Conservation (phyloP, 768 basidiomycete species). For the Tylopilus vinaceipallidus region DNA sequence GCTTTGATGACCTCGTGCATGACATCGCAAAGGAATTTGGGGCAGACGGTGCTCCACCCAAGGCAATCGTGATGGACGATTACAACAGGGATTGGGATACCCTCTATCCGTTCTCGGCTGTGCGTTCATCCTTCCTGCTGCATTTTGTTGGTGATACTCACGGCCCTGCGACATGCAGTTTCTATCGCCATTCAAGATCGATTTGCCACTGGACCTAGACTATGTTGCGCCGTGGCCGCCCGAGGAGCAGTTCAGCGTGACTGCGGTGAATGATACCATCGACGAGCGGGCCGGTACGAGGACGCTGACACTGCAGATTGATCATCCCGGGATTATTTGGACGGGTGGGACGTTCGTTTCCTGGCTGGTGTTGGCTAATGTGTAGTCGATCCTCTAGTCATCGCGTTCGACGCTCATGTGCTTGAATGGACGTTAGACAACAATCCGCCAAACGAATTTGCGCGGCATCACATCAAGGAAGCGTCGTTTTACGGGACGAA, state of each 20-base stretch:
- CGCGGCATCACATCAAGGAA: slow-evolving; percentile 89
- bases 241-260: slow-evolving; percentile 48
- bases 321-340: slow-evolving; percentile 86
- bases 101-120: slow-evolving; percentile 77
- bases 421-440: slow-evolving; percentile 80
- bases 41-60: slow-evolving; percentile 36
- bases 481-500: slow-evolving; percentile 82
- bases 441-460: slow-evolving; percentile 70
- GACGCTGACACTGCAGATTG: slow-evolving; percentile 62
- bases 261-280: slow-evolving; percentile 53
- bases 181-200: slow-evolving; percentile 79
- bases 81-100: slow-evolving; percentile 88
- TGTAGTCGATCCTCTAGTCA: slow-evolving; percentile 40
- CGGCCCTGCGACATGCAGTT: slow-evolving; percentile 47
- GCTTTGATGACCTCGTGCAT: slow-evolving; percentile 59
- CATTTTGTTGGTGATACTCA: background rate
- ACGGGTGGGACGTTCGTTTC: slow-evolving; percentile 49
- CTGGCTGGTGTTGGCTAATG: background rate
- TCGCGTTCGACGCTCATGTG: slow-evolving; percentile 91
- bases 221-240: slow-evolving; percentile 52
- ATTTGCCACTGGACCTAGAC: slow-evolving; percentile 47
- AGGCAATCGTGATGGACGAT: slow-evolving; percentile 62
- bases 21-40: slow-evolving; percentile 64
- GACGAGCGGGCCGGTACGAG: slow-evolving; percentile 62
- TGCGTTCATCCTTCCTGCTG: slow-evolving; percentile 28